These are phyloP conservation scores for Colletotrichum sublineola DNA, from an alignment of 2,329 filamentous ascomycete species.

Conservation along the genomic window DNA sequence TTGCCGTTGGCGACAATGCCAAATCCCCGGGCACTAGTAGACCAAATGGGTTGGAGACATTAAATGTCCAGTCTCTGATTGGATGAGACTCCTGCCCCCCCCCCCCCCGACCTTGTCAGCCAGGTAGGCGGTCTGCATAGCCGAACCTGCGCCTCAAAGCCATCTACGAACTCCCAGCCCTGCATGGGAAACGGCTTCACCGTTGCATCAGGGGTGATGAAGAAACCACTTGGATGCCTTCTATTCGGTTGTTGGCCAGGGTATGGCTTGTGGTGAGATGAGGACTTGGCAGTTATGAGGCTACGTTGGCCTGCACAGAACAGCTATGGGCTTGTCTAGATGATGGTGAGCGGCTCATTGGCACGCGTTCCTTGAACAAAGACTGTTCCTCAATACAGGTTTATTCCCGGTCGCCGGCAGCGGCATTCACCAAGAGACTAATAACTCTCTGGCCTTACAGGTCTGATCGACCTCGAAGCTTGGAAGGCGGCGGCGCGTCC, in stretches of 20 bases:
- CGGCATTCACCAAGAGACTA: background rate
- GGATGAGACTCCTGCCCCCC: background rate
- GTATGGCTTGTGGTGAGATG: background rate
- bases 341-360: background rate
- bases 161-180: conserved; percentile 5
- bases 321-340: background rate
- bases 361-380: background rate
- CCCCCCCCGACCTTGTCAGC: conserved; percentile 3
- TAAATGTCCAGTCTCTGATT: conserved; percentile 26
- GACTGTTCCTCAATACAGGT: background rate
- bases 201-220: conserved; percentile 9
- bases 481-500: background rate
- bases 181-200: conserved; percentile 1
- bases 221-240: background rate
- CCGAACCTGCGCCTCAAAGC: conserved; percentile 9
- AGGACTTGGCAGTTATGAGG: background rate
- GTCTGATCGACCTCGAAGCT: background rate
- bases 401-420: background rate
- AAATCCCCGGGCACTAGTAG: conserved; percentile 20
- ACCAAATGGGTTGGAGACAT: conserved; percentile 6
- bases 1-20: conserved; percentile 30
- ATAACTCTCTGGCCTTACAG: background rate
- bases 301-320: background rate
- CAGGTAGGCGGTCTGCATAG: conserved; percentile 26
- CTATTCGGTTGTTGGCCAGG: background rate